Percentiles rank a stretch among this genome's conserved stretches.
Conservation (phyloP, 306 rosid genomes). For the Spatholobus suberectus region DNA sequence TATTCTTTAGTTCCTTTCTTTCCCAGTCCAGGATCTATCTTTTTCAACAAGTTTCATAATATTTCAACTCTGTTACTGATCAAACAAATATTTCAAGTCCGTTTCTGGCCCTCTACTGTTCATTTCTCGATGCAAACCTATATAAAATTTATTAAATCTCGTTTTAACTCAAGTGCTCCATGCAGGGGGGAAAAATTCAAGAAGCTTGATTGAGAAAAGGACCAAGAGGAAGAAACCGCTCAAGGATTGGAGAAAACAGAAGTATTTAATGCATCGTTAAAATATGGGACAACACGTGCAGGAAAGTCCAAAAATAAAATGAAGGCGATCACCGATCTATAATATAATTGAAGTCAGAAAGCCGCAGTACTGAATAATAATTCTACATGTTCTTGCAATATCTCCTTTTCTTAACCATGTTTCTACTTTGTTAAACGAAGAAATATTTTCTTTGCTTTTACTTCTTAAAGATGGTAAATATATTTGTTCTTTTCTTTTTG, state of each 20-base stretch:
- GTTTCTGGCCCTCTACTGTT: background rate
- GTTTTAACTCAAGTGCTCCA: background rate
- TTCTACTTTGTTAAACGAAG: background rate
- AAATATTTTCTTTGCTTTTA: too few relatives aligned
- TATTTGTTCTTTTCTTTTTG: too few relatives aligned
- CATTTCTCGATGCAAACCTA: background rate
- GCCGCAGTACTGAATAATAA: background rate
- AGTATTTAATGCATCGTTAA: constrained; percentile 7
- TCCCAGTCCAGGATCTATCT: background rate
- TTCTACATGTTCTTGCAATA: background rate
- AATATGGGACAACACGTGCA: constrained; percentile 23
- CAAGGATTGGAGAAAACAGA: background rate
- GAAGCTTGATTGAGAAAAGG: background rate
- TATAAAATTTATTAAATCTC: background rate
- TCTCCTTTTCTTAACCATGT: background rate
- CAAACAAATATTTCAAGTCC: background rate
- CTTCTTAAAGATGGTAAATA: too few relatives aligned
- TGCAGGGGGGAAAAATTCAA: background rate
- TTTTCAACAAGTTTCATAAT: too few relatives aligned
- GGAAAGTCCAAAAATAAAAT: constrained; percentile 1
- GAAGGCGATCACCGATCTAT: background rate
- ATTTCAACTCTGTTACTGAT: too few relatives aligned
- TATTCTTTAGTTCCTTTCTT: background rate
- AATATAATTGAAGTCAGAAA: background rate
- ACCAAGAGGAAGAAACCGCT: background rate